Conservation (phyloP, 2,329 filamentous ascomycete species). For the Metarhizium robertsii region DNA sequence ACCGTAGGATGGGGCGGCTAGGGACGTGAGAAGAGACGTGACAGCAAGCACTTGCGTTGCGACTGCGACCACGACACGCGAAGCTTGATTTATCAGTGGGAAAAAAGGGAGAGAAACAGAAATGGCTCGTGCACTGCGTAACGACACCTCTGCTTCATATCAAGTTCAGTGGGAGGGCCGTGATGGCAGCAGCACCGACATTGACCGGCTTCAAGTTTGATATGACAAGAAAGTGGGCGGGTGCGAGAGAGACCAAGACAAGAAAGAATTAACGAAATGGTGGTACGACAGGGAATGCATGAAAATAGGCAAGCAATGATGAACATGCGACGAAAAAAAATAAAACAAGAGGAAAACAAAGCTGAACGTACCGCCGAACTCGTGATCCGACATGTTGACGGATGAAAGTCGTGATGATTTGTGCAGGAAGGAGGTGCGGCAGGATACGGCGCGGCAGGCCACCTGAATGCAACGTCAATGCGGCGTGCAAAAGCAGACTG, state of each 20-base stretch:
- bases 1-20: background rate
- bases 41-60: background rate
- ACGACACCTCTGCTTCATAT: background rate
- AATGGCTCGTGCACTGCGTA: background rate
- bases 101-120: background rate
- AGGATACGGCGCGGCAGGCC: too few species aligned
- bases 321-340: background rate
- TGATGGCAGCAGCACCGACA: background rate
- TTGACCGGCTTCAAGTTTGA: background rate
- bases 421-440: too few species aligned
- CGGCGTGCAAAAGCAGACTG: background rate
- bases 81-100: background rate
- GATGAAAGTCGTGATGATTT: background rate
- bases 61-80: background rate
- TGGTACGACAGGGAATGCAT: background rate
- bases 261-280: background rate
- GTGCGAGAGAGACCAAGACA: background rate
- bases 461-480: background rate
- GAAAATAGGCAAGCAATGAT: background rate
- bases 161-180: background rate
- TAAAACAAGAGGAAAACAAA: too few species aligned
- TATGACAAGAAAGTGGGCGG: slow-evolving; percentile 2
- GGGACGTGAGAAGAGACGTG: background rate
- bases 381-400: slow-evolving; percentile 52
- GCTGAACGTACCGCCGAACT: slow-evolving; percentile 44